Conservation (phyloP, 75 land plant genomes). For the Isoetes taiwanensis region DNA sequence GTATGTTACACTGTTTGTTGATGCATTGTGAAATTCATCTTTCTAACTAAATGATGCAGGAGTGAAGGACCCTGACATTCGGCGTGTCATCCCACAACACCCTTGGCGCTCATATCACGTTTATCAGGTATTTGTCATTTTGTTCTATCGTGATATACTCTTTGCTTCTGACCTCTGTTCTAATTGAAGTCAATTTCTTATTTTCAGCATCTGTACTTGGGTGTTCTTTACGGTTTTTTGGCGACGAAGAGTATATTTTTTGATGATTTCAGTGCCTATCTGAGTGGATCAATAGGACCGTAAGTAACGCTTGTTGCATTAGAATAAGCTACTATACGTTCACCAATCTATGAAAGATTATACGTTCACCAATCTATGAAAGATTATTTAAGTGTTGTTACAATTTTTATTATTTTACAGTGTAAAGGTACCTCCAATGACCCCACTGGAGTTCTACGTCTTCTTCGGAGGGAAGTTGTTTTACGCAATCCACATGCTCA, state of each 20-base stretch:
- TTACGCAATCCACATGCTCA: conserved; percentile 33
- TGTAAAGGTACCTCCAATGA: conserved; percentile 37
- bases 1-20: conserved; percentile 11
- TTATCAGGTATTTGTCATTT: conserved; percentile 20
- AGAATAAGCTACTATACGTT: no score
- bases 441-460: conserved; percentile 15
- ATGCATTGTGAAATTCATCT: not conserved
- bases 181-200: not conserved
- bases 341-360: no score
- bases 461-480: conserved; percentile 34
- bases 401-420: conserved; percentile 6
- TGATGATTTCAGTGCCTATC: conserved; percentile 35
- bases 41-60: conserved; percentile 15
- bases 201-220: conserved; percentile 38
- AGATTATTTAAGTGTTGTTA: no score
- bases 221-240: conserved; percentile 29
- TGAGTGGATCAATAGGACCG: conserved; percentile 34
- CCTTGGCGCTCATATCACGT: conserved; percentile 30
- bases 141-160: not conserved
- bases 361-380: no score
- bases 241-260: conserved; percentile 34
- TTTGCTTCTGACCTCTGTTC: not conserved
- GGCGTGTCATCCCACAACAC: conserved; percentile 30
- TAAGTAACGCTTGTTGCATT: no score
- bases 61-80: conserved; percentile 39